A percentile compares a stretch with the other conserved stretches of the same genome.
phyloP scores from a whole-genome alignment of 345 rosid species.

The Gossypium sturtianum region DNA sequence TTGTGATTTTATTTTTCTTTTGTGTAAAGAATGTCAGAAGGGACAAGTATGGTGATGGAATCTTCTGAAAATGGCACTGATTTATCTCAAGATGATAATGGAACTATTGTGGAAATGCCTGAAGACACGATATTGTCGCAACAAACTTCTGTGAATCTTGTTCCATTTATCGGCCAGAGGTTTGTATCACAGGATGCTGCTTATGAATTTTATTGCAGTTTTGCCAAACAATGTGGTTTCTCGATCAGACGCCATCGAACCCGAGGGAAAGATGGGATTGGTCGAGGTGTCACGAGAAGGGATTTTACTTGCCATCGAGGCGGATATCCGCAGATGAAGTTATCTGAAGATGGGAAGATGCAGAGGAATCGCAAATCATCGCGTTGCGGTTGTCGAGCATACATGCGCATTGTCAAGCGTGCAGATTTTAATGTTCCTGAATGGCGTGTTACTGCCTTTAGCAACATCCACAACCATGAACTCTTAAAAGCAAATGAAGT shows the following conservation, averaged over 20 bases:
- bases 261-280: conserved; percentile 58
- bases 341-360: conserved; percentile 49
- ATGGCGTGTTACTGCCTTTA: conserved; percentile 58
- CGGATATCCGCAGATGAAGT: conserved; percentile 46
- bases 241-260: conserved; percentile 58
- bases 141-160: conserved; percentile 52
- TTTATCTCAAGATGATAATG: conserved; percentile 39
- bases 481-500: conserved; percentile 39
- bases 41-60: conserved; percentile 35
- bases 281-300: conserved; percentile 57
- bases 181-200: conserved; percentile 64
- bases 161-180: conserved; percentile 54
- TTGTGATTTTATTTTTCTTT: background rate
- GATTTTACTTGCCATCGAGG: conserved; percentile 63
- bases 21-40: conserved; percentile 34
- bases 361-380: conserved; percentile 58
- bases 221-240: conserved; percentile 59
- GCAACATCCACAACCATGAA: conserved; percentile 53
- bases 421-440: conserved; percentile 54
- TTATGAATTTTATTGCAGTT: conserved; percentile 57
- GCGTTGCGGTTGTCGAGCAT: conserved; percentile 55
- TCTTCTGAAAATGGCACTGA: conserved; percentile 40
- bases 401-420: conserved; percentile 50
- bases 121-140: conserved; percentile 45
- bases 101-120: conserved; percentile 34